A percentile compares a stretch with the other conserved stretches of the same genome.
Conservation (phyloP, 2,329 filamentous ascomycete genomes). For the Phaeosphaeria sp. region DNA sequence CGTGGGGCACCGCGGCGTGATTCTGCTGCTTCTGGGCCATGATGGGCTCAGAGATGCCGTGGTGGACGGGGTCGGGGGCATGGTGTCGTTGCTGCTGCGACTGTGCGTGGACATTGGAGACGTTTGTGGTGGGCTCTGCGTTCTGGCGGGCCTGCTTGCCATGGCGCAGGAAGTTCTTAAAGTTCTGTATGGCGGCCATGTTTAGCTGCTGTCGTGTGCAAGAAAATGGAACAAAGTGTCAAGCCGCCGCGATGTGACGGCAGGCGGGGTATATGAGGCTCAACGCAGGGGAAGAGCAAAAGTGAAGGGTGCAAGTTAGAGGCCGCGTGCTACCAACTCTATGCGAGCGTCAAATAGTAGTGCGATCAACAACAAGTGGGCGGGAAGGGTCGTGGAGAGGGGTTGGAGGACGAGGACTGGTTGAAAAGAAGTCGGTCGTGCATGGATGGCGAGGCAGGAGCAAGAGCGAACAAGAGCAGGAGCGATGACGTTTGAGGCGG, state of each 20-base stretch:
- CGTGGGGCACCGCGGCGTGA: conserved; percentile 57
- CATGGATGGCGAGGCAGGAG: conserved; percentile 22
- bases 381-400: conserved; percentile 17
- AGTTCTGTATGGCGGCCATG: conserved; percentile 84
- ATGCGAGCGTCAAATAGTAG: conserved; percentile 18
- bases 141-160: conserved; percentile 89
- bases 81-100: conserved; percentile 65
- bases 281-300: conserved; percentile 10
- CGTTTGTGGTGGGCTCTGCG: conserved; percentile 67
- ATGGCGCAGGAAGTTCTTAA: conserved; percentile 98
- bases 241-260: conserved; percentile 9
- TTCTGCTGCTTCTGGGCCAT: conserved; percentile 64
- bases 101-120: conserved; percentile 67
- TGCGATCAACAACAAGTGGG: conserved; percentile 5
- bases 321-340: conserved; percentile 25
- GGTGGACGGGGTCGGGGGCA: conserved; percentile 58
- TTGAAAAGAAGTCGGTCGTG: conserved; percentile 26
- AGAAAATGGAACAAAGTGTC: conserved; percentile 15
- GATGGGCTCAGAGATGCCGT: conserved; percentile 63
- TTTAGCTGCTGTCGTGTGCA: conserved; percentile 21
- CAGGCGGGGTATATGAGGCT: conserved; percentile 27
- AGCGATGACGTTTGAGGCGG: conserved; percentile 19
- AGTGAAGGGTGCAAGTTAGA: conserved; percentile 2
- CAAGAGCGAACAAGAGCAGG: conserved; percentile 31
- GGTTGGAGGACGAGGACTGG: conserved; percentile 21